Percentiles rank a stretch among this genome's conserved stretches.
Conservation (phyloP, 176 grass and related monocot species). For the Aegilops longissima region DNA sequence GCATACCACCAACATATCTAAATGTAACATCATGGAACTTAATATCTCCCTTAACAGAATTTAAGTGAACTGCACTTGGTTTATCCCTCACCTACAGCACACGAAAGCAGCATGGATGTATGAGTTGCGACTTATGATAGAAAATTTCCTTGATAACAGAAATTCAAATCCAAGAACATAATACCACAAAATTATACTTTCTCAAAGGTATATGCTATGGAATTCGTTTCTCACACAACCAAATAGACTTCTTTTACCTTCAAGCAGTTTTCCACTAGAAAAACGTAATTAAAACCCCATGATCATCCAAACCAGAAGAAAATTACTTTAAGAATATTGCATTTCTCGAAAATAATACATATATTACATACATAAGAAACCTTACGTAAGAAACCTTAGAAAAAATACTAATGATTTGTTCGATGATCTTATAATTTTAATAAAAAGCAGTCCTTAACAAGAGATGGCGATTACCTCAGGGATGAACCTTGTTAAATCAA, state of each 20-base stretch:
- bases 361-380: background rate
- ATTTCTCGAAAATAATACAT: background rate
- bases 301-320: background rate
- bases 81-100: conserved; percentile 60
- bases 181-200: conserved; percentile 14
- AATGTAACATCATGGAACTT: conserved; percentile 77
- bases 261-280: background rate
- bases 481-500: conserved; percentile 68
- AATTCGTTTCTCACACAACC: conserved; percentile 15
- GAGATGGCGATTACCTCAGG: conserved; percentile 51
- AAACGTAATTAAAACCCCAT: background rate
- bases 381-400: background rate
- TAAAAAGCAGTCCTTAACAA: conserved; percentile 17
- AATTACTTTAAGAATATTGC: background rate
- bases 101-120: background rate
- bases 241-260: background rate
- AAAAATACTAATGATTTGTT: background rate
- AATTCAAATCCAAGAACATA: conserved; percentile 22
- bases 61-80: conserved; percentile 45
- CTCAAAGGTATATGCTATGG: background rate
- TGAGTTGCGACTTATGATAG: conserved; percentile 13
- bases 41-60: conserved; percentile 58
- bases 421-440: background rate
- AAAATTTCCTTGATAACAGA: conserved; percentile 15
- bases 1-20: conserved; percentile 50